Percentiles rank a stretch among this genome's conserved stretches.
Conservation (phyloP, 1,284 basidiomycete species). For the Pascua guehoae region DNA sequence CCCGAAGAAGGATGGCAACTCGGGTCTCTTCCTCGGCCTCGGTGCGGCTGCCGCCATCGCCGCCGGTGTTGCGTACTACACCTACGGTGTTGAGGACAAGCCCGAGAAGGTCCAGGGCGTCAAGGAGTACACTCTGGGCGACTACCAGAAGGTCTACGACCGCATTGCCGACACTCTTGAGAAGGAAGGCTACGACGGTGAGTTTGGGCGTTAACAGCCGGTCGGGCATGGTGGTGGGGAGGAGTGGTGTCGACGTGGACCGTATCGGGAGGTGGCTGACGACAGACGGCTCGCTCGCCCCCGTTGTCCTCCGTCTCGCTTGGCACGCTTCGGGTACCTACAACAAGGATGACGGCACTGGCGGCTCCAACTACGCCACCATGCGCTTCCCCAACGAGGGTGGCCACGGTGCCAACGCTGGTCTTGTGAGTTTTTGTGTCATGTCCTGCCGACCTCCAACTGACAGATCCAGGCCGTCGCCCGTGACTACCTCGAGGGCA, state of each 20-base stretch:
- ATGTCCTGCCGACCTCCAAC: slow-evolving; percentile 11
- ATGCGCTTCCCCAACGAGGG: slow-evolving; percentile 90
- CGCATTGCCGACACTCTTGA: slow-evolving; percentile 72
- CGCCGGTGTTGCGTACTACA: slow-evolving; percentile 45
- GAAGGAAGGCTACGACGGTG: slow-evolving; percentile 79
- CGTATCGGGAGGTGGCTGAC: not conserved
- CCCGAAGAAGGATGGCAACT: slow-evolving; percentile 25
- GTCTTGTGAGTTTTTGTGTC: slow-evolving; percentile 52
- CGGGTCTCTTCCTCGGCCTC: slow-evolving; percentile 25
- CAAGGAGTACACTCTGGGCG: slow-evolving; percentile 60
- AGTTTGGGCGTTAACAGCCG: slow-evolving; percentile 18
- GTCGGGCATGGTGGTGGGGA: not conserved
- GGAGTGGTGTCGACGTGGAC: not conserved
- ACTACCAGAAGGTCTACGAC: slow-evolving; percentile 93
- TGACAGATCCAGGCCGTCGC: slow-evolving; percentile 57
- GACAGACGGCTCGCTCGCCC: slow-evolving; percentile 83
- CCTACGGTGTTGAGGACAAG: slow-evolving; percentile 46
- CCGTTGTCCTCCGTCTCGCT: slow-evolving; percentile 86
- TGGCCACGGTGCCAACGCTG: slow-evolving; percentile 81
- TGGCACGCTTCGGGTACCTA: slow-evolving; percentile 92
- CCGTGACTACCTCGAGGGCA: slow-evolving; percentile 75
- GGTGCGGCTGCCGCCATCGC: slow-evolving; percentile 36
- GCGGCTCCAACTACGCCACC: slow-evolving; percentile 87
- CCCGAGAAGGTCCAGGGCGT: slow-evolving; percentile 59
- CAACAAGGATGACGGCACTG: slow-evolving; percentile 78